phyloP scores from a whole-genome alignment of 257 asterid genomes.

The Solanum chaucha region DNA sequence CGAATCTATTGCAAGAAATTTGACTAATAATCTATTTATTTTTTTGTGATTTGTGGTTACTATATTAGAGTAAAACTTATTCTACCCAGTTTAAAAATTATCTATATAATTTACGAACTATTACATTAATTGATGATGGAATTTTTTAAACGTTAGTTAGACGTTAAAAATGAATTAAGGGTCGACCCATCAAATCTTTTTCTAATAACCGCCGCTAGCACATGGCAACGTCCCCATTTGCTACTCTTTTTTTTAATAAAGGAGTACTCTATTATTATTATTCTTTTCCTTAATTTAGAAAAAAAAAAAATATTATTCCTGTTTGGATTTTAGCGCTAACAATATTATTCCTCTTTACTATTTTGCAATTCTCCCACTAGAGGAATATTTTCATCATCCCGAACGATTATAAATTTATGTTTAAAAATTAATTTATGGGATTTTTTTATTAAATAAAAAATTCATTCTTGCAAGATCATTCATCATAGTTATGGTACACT shows the following conservation, averaged over 20 bases:
- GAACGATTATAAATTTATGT: background rate
- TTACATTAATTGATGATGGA: background rate
- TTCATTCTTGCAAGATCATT: background rate
- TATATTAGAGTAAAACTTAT: background rate
- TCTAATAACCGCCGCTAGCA: slow-evolving; percentile 28
- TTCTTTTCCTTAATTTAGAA: background rate
- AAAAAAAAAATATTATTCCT: background rate
- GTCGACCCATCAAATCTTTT: background rate
- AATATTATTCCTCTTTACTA: background rate
- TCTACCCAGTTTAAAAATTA: background rate
- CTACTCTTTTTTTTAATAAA: background rate
- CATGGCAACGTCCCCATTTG: slow-evolving; percentile 33
- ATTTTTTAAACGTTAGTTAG: background rate
- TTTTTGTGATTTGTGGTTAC: no score
- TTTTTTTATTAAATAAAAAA: background rate
- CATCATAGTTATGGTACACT: background rate
- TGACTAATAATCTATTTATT: no score
- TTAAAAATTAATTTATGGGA: background rate
- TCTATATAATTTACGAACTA: background rate
- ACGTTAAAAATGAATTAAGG: background rate
- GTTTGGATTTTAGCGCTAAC: background rate
- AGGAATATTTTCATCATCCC: background rate
- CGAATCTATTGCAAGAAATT: no score
- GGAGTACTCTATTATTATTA: background rate
- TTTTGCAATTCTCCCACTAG: background rate